A percentile compares a stretch with the other conserved stretches of the same genome.
Conservation (phyloP, 208 protist genomes). For the Crithidia sp. region DNA sequence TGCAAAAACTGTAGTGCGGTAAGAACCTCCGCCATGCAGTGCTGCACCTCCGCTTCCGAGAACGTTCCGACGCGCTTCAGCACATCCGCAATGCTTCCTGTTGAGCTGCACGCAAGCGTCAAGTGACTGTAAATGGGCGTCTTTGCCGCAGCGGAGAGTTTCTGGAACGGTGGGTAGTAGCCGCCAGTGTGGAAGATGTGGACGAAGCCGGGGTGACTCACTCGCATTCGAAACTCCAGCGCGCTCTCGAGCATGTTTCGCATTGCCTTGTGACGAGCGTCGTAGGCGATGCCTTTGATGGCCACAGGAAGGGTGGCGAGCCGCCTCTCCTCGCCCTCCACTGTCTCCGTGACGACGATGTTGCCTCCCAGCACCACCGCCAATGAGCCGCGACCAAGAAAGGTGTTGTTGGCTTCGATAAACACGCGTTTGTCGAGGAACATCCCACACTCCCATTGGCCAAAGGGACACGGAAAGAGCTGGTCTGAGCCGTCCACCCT, state of each 20-base stretch:
- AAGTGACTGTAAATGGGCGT: constrained; percentile 14
- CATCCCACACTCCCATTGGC: constrained; percentile 35
- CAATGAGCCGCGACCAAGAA: constrained; percentile 24
- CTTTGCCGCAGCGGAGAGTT: not conserved
- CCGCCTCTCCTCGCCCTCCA: constrained; percentile 9
- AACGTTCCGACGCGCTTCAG: constrained; percentile 32
- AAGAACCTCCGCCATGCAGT: constrained; percentile 46
- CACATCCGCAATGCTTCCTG: constrained; percentile 32
- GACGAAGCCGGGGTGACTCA: constrained; percentile 28
- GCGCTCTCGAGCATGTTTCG: constrained; percentile 16
- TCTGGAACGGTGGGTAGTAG: constrained; percentile 7
- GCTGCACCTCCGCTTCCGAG: constrained; percentile 20
- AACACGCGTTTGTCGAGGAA: constrained; percentile 29
- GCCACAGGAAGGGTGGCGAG: constrained; percentile 24
- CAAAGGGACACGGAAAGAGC: constrained; percentile 13
- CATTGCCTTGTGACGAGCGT: constrained; percentile 16
- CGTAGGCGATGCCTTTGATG: constrained; percentile 29
- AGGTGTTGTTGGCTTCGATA: constrained; percentile 9
- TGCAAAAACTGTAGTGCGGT: constrained; percentile 63
- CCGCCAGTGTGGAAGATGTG: constrained; percentile 20
- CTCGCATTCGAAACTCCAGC: constrained; percentile 16
- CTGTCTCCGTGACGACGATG: constrained; percentile 21
- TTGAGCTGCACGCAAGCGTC: constrained; percentile 23
- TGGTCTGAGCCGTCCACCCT: not conserved
- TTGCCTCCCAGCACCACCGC: constrained; percentile 21